phyloP scores from a whole-genome alignment of 306 rosid species.

The Ziziphus jujuba region DNA sequence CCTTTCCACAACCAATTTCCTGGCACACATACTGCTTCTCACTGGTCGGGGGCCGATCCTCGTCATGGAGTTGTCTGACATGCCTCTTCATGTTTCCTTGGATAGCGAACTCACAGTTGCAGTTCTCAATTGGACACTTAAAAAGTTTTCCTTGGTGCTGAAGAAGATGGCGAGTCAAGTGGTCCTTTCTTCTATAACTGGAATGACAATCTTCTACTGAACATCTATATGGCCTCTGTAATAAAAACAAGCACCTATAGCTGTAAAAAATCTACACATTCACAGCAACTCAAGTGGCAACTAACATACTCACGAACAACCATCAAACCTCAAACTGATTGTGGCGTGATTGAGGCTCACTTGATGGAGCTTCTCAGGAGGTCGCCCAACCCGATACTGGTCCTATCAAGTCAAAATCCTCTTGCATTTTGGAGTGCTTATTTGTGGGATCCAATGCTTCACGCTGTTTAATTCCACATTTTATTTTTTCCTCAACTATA shows the following conservation, averaged over 20 bases:
- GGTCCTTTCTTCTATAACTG: slow-evolving; percentile 87
- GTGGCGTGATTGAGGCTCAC: slow-evolving; percentile 77
- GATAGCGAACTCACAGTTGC: slow-evolving; percentile 50
- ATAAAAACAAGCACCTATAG: slow-evolving; percentile 7
- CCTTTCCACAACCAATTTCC: slow-evolving; percentile 74
- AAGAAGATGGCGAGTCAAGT: slow-evolving; percentile 75
- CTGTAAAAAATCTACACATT: background rate
- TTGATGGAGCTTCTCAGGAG: slow-evolving; percentile 99
- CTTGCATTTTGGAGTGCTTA: slow-evolving; percentile 94
- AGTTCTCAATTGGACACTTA: slow-evolving; percentile 62
- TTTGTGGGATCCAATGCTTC: slow-evolving; percentile 97
- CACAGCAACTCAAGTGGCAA: background rate
- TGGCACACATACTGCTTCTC: slow-evolving; percentile 56
- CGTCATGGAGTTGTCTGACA: slow-evolving; percentile 50
- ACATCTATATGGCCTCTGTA: slow-evolving; percentile 74
- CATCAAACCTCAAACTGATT: slow-evolving; percentile 54
- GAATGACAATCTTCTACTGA: slow-evolving; percentile 62
- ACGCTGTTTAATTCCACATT: slow-evolving; percentile 44
- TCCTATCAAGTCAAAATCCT: slow-evolving; percentile 76
- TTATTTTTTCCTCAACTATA: slow-evolving; percentile 37
- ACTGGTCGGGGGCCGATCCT: slow-evolving; percentile 18
- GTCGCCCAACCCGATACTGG: slow-evolving; percentile 97
- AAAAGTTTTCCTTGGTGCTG: slow-evolving; percentile 66
- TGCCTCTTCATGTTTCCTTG: slow-evolving; percentile 61
- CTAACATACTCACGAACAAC: background rate